Evolutionary conservation across 768 basidiomycete species (phyloP).

Genomic region (Psilocybe cyanescens): DNA sequence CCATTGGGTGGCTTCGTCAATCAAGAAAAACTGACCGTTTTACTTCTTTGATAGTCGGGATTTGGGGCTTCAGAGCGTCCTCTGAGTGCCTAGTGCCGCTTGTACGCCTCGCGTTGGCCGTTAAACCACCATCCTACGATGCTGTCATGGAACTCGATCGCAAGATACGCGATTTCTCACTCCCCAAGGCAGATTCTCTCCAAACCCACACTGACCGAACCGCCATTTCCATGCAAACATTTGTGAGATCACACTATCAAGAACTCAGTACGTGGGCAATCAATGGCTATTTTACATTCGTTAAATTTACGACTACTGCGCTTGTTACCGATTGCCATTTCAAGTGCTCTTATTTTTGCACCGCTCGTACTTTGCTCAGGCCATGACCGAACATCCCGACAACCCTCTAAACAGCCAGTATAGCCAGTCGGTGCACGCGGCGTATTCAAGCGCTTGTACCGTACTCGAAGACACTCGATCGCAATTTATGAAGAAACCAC

Average conservation of each 20-base stretch:
- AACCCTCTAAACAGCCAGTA: constrained; percentile 53
- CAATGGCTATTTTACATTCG: neutral
- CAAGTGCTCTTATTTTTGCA: constrained; percentile 60
- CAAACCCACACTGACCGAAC: constrained; percentile 31
- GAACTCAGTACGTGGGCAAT: constrained; percentile 41
- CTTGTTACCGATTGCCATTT: constrained; percentile 9
- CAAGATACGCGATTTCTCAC: constrained; percentile 45
- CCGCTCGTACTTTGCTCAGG: constrained; percentile 60
- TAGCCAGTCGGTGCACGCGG: constrained; percentile 51
- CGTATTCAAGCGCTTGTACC: constrained; percentile 53
- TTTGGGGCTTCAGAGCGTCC: constrained; percentile 48
- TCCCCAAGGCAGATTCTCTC: constrained; percentile 25
- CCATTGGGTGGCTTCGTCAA: constrained; percentile 1
- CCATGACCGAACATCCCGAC: constrained; percentile 48
- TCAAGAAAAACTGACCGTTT: constrained; percentile 5
- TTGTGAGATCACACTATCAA: constrained; percentile 46
- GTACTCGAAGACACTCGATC: constrained; percentile 45
- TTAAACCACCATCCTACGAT: constrained; percentile 49
- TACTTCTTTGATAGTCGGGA: constrained; percentile 39
- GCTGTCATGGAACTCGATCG: constrained; percentile 51
- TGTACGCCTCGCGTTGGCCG: constrained; percentile 41
- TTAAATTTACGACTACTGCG: neutral
- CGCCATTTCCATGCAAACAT: constrained; percentile 44
- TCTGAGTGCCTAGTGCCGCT: constrained; percentile 46
- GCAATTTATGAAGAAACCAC: constrained; percentile 47